Evolutionary conservation across 768 basidiomycete genomes (phyloP), one percentile per base, ranked within the genome.

Genomic region (Phanerochaete carnosa): DNA sequence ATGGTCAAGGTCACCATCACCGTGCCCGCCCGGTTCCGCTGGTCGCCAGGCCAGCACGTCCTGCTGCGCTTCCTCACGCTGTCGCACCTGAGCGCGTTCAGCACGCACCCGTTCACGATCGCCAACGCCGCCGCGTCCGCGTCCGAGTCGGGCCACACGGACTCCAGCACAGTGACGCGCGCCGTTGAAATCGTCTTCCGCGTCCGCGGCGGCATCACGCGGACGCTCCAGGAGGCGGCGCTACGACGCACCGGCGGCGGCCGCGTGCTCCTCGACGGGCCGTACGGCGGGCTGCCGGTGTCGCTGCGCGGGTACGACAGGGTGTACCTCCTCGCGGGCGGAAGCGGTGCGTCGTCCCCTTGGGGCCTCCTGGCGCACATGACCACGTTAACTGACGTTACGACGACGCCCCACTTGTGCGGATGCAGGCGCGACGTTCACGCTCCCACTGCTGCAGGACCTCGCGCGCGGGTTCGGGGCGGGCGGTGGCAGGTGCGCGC

Each of bases 61-160:
- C 72, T 72, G 43, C 50, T 73, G 26, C 68, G 70, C 22, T 70
- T 73, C 61, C 50, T 68, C 32, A 56, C 65, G 13, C 29, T 16
- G 6, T 16, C 49, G 49, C 65, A 64, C 11, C 60, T 66, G 3
- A 65, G 70, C 43, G 60, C 72, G 1, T 61, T 72, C 55, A 69
- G 70, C 32, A 70, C 73, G 29, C 75, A 75, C 61, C 75, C 75
- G 5, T 74, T 74, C 65, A 74, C 74, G 32, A 68, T 74, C 47
- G 64, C 71, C 28, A 71, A 70, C 22, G 57, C 73, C 29, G 62
- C 63, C 7, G 46, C 23, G 33, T 13, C 28, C n/a, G 51, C 8
- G 28, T 55, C 6, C n/a, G n/a, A n/a, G n/a, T n/a, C n/a, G n/a
- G n/a, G n/a, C n/a, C n/a, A n/a, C n/a, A n/a, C n/a, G n/a, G n/a